phyloP scores from a whole-genome alignment of 495 filamentous ascomycete species.

The Neurospora sp. region DNA sequence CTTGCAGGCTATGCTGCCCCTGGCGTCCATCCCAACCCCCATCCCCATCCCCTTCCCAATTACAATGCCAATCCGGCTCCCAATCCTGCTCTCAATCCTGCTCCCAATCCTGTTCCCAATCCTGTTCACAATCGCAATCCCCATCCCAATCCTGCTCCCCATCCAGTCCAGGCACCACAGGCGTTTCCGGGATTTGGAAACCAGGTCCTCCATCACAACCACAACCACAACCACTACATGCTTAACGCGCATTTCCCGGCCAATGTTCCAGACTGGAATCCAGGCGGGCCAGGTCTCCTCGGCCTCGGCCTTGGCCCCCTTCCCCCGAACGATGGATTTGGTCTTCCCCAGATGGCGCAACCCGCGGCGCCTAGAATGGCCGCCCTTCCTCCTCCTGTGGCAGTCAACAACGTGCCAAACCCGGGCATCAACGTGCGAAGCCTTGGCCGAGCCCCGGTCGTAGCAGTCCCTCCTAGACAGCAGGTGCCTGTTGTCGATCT shows the following conservation, averaged over 20 bases:
- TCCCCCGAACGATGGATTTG: not conserved
- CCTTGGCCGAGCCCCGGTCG: not conserved
- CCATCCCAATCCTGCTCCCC: not conserved
- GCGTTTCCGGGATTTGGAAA: not conserved
- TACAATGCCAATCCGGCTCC: not conserved
- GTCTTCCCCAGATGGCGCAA: not conserved
- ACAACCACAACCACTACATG: not conserved
- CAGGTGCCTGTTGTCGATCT: not conserved
- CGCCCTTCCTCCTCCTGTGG: not conserved
- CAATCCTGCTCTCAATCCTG: not conserved
- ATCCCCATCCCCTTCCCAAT: not conserved
- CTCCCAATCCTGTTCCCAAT: not conserved
- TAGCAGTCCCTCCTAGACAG: not conserved
- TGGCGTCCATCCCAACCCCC: not conserved
- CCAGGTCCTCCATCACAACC: not conserved
- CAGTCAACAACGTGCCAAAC: not conserved
- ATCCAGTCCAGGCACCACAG: not conserved
- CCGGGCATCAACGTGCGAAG: not conserved
- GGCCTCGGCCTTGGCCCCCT: not conserved
- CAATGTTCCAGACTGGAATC: not conserved
- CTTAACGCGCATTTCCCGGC: not conserved
- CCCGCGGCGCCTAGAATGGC: not conserved
- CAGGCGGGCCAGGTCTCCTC: not conserved
- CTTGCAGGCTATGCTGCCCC: not conserved
- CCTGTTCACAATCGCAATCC: not conserved